Evolutionary conservation across 495 filamentous ascomycete species (phyloP).

Genomic region (Physcia stellaris): DNA sequence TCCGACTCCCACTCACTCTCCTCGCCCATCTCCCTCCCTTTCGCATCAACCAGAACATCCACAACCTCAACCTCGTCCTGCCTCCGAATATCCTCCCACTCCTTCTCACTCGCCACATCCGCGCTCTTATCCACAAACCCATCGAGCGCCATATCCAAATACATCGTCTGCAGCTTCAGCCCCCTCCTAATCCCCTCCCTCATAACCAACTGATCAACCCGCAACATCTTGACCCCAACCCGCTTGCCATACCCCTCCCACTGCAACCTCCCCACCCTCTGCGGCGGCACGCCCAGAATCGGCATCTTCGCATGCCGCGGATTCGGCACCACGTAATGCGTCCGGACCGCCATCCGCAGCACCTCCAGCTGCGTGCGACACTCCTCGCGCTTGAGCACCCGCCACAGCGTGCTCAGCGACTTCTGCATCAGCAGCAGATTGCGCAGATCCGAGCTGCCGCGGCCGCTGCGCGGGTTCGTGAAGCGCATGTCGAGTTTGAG

Average conservation of each 20-base stretch:
- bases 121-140: conserved; percentile 37
- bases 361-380: conserved; percentile 28
- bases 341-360: conserved; percentile 29
- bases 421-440: conserved; percentile 46
- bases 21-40: background rate
- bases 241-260: conserved; percentile 37
- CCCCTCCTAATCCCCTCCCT: conserved; percentile 32
- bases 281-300: conserved; percentile 33
- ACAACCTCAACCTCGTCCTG: background rate
- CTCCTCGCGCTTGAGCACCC: conserved; percentile 30
- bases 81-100: background rate
- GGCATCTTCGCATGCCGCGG: conserved; percentile 4
- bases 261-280: conserved; percentile 33
- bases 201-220: conserved; percentile 42
- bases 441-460: conserved; percentile 26
- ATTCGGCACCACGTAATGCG: conserved; percentile 13
- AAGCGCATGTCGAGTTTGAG: conserved; percentile 49
- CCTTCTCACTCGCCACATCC: conserved; percentile 22
- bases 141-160: conserved; percentile 36
- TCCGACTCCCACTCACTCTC: background rate
- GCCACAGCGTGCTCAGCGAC: conserved; percentile 33
- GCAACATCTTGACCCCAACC: conserved; percentile 23
- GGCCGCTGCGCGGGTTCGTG: conserved; percentile 33
- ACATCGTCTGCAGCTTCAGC: conserved; percentile 29
- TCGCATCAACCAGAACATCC: background rate